phyloP scores from a whole-genome alignment of 805 yeast species.

The Hanseniaspora valbyensis region DNA sequence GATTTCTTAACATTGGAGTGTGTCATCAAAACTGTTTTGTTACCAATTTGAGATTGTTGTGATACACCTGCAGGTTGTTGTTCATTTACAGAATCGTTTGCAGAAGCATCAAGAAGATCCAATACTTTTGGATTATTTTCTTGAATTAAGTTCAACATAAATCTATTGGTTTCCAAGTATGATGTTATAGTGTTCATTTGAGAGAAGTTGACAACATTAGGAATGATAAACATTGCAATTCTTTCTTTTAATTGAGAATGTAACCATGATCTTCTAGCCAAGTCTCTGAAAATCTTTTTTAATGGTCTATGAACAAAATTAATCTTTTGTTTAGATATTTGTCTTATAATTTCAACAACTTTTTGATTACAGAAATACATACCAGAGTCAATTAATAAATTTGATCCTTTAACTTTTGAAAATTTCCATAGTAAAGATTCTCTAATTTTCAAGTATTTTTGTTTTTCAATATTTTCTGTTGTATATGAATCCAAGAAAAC shows the following conservation, averaged over 20 bases:
- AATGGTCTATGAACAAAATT: constrained; percentile 37
- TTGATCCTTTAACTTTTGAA: constrained; percentile 67
- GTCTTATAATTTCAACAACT: constrained; percentile 41
- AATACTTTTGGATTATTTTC: constrained; percentile 25
- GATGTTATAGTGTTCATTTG: constrained; percentile 71
- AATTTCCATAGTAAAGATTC: constrained; percentile 84
- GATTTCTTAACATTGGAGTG: constrained; percentile 78
- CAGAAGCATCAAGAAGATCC: constrained; percentile 21
- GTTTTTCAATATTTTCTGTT: constrained; percentile 54
- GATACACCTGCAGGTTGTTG: constrained; percentile 18
- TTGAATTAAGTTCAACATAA: constrained; percentile 57
- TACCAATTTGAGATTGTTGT: constrained; percentile 39
- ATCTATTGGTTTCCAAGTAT: constrained; percentile 81
- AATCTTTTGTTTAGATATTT: constrained; percentile 24
- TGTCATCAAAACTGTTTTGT: constrained; percentile 58
- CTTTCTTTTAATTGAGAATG: constrained; percentile 50
- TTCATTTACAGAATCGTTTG: constrained; percentile 9
- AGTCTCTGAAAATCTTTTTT: constrained; percentile 64
- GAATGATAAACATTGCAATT: constrained; percentile 60
- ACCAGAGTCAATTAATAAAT: constrained; percentile 60
- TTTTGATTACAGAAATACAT: constrained; percentile 54
- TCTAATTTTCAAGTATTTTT: constrained; percentile 64
- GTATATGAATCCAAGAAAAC: constrained; percentile 61
- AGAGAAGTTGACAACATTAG: constrained; percentile 57
- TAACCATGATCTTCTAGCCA: constrained; percentile 87